Evolutionary conservation across 306 rosid species (phyloP).

Genomic region (Quercus bicolor): DNA sequence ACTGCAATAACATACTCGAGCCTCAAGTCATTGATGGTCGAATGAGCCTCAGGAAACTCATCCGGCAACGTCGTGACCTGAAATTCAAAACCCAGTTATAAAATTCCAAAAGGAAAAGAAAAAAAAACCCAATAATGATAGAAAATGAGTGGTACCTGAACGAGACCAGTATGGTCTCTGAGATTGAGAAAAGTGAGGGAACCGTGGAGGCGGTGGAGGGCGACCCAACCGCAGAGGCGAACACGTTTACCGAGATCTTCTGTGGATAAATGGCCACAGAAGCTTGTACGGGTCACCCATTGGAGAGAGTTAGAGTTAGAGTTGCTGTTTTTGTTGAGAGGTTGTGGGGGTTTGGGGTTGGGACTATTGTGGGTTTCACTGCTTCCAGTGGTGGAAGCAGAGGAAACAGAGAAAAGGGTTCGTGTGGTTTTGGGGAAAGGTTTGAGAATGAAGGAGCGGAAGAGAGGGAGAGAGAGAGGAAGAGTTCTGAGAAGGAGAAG

Average conservation of each 20-base stretch:
- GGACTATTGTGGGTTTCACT: neutral
- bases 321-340: conserved; percentile 26
- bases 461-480: conserved; percentile 35
- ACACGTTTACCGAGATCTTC: conserved; percentile 65
- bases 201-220: conserved; percentile 87
- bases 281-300: conserved; percentile 64
- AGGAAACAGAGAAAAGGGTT: conserved; percentile 19
- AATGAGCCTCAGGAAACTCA: conserved; percentile 77
- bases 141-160: conserved; percentile 49
- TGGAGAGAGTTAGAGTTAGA: conserved; percentile 53
- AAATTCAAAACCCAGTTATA: conserved; percentile 20
- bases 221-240: conserved; percentile 90
- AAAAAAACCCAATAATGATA: neutral
- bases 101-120: neutral
- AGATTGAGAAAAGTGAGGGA: conserved; percentile 82
- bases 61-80: conserved; percentile 92
- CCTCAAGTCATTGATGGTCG: conserved; percentile 57
- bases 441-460: conserved; percentile 22
- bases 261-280: conserved; percentile 56
- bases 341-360: conserved; percentile 17
- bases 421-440: conserved; percentile 24
- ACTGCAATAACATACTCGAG: conserved; percentile 87
- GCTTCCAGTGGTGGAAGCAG: conserved; percentile 26
- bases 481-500: conserved; percentile 45
- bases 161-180: conserved; percentile 74